Percentiles rank a stretch among this genome's conserved stretches.
Evolutionary conservation across 139 green algal species (phyloP).

Genomic region (Tetratostichococcus sp.): DNA sequence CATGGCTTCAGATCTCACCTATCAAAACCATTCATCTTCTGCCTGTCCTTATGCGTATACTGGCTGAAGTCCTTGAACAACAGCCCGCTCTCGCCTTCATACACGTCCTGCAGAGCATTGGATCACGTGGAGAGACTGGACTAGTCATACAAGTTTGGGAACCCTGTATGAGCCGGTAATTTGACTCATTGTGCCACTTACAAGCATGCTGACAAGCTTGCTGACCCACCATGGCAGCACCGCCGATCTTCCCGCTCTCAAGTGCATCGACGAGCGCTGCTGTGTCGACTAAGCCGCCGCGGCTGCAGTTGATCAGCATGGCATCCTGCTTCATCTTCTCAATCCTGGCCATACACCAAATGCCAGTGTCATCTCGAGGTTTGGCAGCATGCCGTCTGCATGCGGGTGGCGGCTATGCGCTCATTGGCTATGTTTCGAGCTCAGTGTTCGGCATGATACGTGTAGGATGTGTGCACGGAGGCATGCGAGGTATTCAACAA

Average conservation of each 20-base stretch:
- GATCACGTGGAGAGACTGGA: background rate
- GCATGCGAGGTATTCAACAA: too few species aligned
- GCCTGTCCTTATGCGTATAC: constrained; percentile 25
- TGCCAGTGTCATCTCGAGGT: too few species aligned
- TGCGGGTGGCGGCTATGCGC: background rate
- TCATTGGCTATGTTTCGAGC: too few species aligned
- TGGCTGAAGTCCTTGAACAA: constrained; percentile 52
- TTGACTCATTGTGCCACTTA: background rate
- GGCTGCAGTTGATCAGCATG: constrained; percentile 68
- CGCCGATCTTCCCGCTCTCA: constrained; percentile 47
- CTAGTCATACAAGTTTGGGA: background rate
- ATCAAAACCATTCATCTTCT: constrained; percentile 45
- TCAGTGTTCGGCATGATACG: too few species aligned
- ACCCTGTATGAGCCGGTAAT: background rate
- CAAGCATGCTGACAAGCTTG: too few species aligned
- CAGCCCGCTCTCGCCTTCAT: constrained; percentile 38
- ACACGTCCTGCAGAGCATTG: background rate
- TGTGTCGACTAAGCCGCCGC: constrained; percentile 73
- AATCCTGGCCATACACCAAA: constrained; percentile 43
- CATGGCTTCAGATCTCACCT: too few species aligned
- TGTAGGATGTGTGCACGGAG: too few species aligned
- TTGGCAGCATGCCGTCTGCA: background rate
- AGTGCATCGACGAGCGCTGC: constrained; percentile 56
- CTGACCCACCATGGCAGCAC: constrained; percentile 22
- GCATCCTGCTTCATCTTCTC: constrained; percentile 51